A percentile compares a stretch with the other conserved stretches of the same genome.
Evolutionary conservation across 257 asterid species (phyloP).

Genomic region (Agastache rugosa): DNA sequence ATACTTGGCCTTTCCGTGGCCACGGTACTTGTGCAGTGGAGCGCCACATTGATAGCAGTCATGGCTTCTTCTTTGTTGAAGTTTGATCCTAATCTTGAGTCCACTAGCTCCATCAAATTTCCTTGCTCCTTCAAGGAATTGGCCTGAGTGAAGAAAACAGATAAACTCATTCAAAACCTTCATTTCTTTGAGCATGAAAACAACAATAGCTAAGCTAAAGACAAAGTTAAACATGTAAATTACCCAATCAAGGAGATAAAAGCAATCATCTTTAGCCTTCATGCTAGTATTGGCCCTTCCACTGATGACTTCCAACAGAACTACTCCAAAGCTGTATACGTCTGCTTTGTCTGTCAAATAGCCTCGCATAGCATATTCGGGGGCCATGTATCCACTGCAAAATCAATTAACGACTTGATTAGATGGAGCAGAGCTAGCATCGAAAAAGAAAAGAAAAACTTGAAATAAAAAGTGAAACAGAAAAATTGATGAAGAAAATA

Average conservation of each 20-base stretch:
- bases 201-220: background rate
- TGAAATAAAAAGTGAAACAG: background rate
- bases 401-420: background rate
- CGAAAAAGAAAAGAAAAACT: no score
- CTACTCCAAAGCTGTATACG: conserved; percentile 65
- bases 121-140: conserved; percentile 50
- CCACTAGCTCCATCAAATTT: conserved; percentile 56
- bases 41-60: conserved; percentile 51
- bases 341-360: conserved; percentile 68
- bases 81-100: conserved; percentile 51
- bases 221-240: background rate
- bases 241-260: conserved; percentile 67
- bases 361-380: conserved; percentile 72
- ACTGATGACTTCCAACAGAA: conserved; percentile 52
- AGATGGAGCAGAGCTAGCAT: background rate
- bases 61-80: conserved; percentile 48
- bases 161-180: background rate
- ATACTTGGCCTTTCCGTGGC: conserved; percentile 63
- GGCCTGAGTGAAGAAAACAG: conserved; percentile 45
- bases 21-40: conserved; percentile 53
- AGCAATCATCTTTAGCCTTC: conserved; percentile 39
- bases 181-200: background rate
- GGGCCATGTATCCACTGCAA: conserved; percentile 62
- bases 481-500: background rate
- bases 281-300: conserved; percentile 55